These are phyloP conservation scores for Ormosia semicastrata DNA, from an alignment of 306 rosid species.

Conservation along the genomic window DNA sequence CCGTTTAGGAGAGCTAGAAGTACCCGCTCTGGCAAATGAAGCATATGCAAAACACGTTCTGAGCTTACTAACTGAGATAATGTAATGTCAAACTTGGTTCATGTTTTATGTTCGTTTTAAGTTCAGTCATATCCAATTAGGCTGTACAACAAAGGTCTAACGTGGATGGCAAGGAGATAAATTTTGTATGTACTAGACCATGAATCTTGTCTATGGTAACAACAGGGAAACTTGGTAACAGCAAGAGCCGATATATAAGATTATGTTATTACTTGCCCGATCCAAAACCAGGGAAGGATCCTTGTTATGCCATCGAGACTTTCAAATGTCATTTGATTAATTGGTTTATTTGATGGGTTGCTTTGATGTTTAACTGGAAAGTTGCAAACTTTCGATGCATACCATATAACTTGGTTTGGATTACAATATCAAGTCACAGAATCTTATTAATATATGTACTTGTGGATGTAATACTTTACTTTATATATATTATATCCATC, in stretches of 20 bases:
- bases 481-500: too few relatives aligned
- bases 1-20: constrained; percentile 8
- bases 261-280: background rate
- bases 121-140: background rate
- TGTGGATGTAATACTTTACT: too few relatives aligned
- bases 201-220: background rate
- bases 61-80: constrained; percentile 17
- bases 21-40: background rate
- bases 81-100: background rate
- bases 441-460: too few relatives aligned
- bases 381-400: too few relatives aligned
- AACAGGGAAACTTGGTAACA: background rate
- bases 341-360: background rate
- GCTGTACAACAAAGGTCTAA: constrained; percentile 10
- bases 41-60: background rate
- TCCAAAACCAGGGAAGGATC: background rate
- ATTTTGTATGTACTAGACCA: background rate
- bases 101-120: background rate
- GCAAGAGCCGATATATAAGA: background rate
- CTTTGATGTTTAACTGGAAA: background rate
- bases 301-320: background rate
- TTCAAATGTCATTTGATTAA: background rate
- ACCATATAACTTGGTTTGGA: too few relatives aligned
- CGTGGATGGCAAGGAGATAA: constrained; percentile 14
- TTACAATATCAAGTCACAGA: too few relatives aligned